Percentiles rank a stretch among this genome's conserved stretches.
phyloP scores from a whole-genome alignment of 2,329 filamentous ascomycete species.

The Phialophora tarda region DNA sequence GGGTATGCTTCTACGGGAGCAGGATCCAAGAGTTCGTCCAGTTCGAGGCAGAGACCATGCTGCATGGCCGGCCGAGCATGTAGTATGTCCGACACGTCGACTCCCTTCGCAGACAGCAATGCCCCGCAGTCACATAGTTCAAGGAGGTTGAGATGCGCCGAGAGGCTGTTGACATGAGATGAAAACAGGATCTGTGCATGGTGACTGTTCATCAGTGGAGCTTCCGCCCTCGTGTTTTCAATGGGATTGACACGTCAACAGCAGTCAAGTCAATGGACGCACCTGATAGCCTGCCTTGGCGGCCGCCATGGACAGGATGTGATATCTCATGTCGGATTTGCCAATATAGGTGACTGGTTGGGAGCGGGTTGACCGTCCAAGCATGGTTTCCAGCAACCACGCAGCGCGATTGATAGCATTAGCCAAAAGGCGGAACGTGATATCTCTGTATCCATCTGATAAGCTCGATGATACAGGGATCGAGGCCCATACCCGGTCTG shows the following conservation, averaged over 20 bases:
- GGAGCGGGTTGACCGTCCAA: background rate
- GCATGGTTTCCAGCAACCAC: slow-evolving; percentile 9
- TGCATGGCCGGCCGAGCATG: slow-evolving; percentile 5
- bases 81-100: slow-evolving; percentile 13
- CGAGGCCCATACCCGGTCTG: slow-evolving; percentile 11
- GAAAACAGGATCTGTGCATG: slow-evolving; percentile 8
- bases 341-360: slow-evolving; percentile 4
- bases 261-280: background rate
- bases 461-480: slow-evolving; percentile 9
- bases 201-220: background rate
- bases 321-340: slow-evolving; percentile 20
- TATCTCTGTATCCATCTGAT: slow-evolving; percentile 4
- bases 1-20: slow-evolving; percentile 8
- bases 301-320: slow-evolving; percentile 15
- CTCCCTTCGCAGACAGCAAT: slow-evolving; percentile 13
- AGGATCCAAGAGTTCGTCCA: slow-evolving; percentile 12
- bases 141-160: slow-evolving; percentile 15
- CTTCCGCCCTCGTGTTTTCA: background rate
- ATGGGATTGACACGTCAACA: background rate
- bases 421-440: slow-evolving; percentile 8
- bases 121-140: slow-evolving; percentile 7
- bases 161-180: slow-evolving; percentile 17
- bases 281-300: slow-evolving; percentile 19
- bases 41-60: slow-evolving; percentile 11
- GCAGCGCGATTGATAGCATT: slow-evolving; percentile 17